Evolutionary conservation across 2,329 filamentous ascomycete species (phyloP).

Genomic region (Beauveria medogensis): DNA sequence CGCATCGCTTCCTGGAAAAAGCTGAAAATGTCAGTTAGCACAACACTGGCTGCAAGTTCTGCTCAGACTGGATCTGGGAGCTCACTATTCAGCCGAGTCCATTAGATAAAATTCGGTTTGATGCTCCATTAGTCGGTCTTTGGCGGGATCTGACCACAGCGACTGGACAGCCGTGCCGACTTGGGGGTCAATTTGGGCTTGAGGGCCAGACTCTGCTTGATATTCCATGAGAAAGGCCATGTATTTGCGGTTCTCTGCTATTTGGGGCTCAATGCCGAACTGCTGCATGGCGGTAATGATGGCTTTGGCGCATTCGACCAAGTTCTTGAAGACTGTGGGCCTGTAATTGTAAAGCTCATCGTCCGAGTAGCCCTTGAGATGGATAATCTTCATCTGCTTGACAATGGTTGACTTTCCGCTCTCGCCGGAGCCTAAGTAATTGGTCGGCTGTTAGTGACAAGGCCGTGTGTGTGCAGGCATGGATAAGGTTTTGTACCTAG

Average conservation of each 20-base stretch:
- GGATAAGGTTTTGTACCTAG: conserved; percentile 57
- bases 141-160: conserved; percentile 84
- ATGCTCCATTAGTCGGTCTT: conserved; percentile 77
- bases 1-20: conserved; percentile 91
- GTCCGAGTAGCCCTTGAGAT: conserved; percentile 92
- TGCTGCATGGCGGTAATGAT: conserved; percentile 87
- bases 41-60: background rate
- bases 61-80: conserved; percentile 12
- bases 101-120: conserved; percentile 98
- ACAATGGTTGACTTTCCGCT: conserved; percentile 99
- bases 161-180: conserved; percentile 78
- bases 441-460: conserved; percentile 14
- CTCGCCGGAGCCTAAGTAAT: conserved; percentile 74
- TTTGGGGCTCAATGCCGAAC: conserved; percentile 74
- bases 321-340: conserved; percentile 95
- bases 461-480: background rate
- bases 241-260: conserved; percentile 62
- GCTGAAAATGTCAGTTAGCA: conserved; percentile 38
- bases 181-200: conserved; percentile 70
- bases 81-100: conserved; percentile 98
- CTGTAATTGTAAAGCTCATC: conserved; percentile 93
- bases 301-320: conserved; percentile 92
- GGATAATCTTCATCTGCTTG: conserved; percentile 99
- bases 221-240: conserved; percentile 80
- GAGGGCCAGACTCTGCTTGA: conserved; percentile 81